phyloP scores from a whole-genome alignment of 495 filamentous ascomycete genomes.

The Lasiosphaeris hirsuta region DNA sequence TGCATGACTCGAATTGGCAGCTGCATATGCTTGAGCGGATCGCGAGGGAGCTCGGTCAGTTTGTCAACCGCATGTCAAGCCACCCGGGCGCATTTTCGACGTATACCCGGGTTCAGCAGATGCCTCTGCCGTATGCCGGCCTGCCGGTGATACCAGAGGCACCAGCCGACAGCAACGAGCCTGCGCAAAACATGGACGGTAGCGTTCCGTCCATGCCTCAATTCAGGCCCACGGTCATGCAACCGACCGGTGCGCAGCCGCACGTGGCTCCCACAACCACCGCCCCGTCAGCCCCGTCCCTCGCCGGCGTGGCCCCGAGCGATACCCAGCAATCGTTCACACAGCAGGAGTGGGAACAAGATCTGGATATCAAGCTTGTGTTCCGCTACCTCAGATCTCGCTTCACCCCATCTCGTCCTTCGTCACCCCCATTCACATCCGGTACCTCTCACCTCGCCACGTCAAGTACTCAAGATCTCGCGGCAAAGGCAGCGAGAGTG shows the following conservation, averaged over 20 bases:
- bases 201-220: conserved; percentile 32
- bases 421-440: conserved; percentile 37
- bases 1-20: conserved; percentile 62
- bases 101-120: conserved; percentile 55
- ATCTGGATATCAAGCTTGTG: conserved; percentile 81
- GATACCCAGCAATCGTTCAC: conserved; percentile 33
- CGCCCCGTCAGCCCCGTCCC: background rate
- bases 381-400: conserved; percentile 79
- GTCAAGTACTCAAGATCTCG: conserved; percentile 58
- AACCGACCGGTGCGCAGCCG: conserved; percentile 27
- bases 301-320: conserved; percentile 9
- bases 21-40: conserved; percentile 75
- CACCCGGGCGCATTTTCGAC: conserved; percentile 73
- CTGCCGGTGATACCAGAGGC: conserved; percentile 53
- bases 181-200: conserved; percentile 19
- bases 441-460: conserved; percentile 42
- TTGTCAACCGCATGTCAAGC: conserved; percentile 78
- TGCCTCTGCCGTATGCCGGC: conserved; percentile 53
- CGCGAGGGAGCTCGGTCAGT: conserved; percentile 76
- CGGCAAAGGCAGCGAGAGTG: conserved; percentile 76
- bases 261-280: conserved; percentile 14
- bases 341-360: conserved; percentile 83
- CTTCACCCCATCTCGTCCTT: conserved; percentile 48
- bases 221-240: conserved; percentile 49
- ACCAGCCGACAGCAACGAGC: conserved; percentile 26